Evolutionary conservation across 495 filamentous ascomycete genomes (phyloP).

Genomic region (Tetracladium marchalianum): DNA sequence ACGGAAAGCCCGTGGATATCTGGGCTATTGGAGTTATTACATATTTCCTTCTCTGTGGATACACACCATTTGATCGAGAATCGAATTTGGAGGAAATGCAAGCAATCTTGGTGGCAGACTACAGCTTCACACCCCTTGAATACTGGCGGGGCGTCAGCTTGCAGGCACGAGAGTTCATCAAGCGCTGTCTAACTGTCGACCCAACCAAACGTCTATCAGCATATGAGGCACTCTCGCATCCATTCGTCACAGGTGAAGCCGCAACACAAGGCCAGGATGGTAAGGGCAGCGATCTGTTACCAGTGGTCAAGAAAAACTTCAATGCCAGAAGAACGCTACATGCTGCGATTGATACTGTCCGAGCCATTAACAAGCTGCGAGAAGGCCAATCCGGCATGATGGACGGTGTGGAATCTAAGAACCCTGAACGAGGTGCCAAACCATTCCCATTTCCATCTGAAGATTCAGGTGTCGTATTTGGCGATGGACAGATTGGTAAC

Average conservation of each 20-base stretch:
- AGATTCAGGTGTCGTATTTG: constrained; percentile 6
- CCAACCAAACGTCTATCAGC: constrained; percentile 83
- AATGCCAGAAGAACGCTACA: constrained; percentile 90
- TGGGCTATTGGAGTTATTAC: constrained; percentile 95
- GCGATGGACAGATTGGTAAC: constrained; percentile 6
- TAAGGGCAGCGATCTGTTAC: constrained; percentile 67
- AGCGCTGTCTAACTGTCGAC: constrained; percentile 79
- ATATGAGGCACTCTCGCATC: constrained; percentile 81
- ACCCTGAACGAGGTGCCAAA: constrained; percentile 15
- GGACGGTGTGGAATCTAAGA: constrained; percentile 14
- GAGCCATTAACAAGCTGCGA: constrained; percentile 94
- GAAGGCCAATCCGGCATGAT: constrained; percentile 55
- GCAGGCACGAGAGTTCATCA: constrained; percentile 81
- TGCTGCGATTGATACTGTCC: constrained; percentile 92
- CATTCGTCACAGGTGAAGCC: constrained; percentile 62
- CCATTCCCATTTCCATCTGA: constrained; percentile 6
- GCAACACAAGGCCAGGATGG: constrained; percentile 26
- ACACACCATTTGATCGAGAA: constrained; percentile 96
- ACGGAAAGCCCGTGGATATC: constrained; percentile 84
- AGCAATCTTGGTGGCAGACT: constrained; percentile 92
- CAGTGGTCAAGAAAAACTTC: constrained; percentile 97
- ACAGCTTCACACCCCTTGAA: constrained; percentile 88
- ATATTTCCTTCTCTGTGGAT: constrained; percentile 96
- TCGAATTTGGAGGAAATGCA: constrained; percentile 98
- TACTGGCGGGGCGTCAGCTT: constrained; percentile 95